These are phyloP conservation scores for Candida morakotiae DNA, from an alignment of 805 yeast species.

Conservation along the genomic window DNA sequence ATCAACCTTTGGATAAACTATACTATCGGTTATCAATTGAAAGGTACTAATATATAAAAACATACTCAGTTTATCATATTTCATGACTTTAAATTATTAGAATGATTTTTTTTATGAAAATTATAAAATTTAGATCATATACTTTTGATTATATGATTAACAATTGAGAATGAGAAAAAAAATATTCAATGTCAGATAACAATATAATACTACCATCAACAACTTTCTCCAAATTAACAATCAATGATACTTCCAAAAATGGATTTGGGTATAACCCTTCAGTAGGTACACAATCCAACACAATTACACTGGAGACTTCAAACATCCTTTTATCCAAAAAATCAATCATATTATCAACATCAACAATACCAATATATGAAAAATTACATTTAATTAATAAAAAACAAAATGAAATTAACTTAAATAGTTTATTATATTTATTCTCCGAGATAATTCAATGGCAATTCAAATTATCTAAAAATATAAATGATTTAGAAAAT, in stretches of 20 bases:
- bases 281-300: slow-evolving; percentile 37
- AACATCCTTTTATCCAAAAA: slow-evolving; percentile 29
- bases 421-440: slow-evolving; percentile 63
- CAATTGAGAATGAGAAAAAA: too few relatives aligned
- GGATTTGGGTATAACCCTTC: slow-evolving; percentile 45
- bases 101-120: too few relatives aligned
- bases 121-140: not conserved
- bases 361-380: slow-evolving; percentile 54
- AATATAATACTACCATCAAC: slow-evolving; percentile 30
- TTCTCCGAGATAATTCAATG: slow-evolving; percentile 69
- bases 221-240: slow-evolving; percentile 23
- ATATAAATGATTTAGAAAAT: slow-evolving; percentile 56
- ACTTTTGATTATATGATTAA: too few relatives aligned
- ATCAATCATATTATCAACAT: slow-evolving; percentile 26
- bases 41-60: too few relatives aligned
- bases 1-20: too few relatives aligned
- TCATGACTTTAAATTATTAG: too few relatives aligned
- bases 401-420: slow-evolving; percentile 55
- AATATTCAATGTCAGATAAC: slow-evolving; percentile 11
- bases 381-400: slow-evolving; percentile 52
- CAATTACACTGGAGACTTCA: slow-evolving; percentile 35
- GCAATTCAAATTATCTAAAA: slow-evolving; percentile 57
- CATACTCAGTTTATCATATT: slow-evolving; percentile 1
- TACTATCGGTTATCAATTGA: too few relatives aligned
- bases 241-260: slow-evolving; percentile 20